Conservation (phyloP, 2,329 filamentous ascomycete species). For the Tolypocladium tundrense region DNA sequence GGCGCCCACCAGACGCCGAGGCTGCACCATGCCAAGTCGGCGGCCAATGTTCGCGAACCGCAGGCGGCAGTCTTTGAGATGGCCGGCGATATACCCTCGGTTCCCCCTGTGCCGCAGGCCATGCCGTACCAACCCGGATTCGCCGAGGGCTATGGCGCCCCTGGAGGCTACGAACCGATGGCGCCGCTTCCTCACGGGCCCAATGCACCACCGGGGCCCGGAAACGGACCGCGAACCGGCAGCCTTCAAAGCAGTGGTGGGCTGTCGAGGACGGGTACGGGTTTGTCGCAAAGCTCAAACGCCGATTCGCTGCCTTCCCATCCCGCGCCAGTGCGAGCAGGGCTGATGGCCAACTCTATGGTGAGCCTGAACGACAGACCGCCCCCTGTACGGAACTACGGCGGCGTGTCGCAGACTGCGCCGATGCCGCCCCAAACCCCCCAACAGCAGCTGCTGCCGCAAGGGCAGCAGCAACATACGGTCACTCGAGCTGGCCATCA, state of each 20-base stretch:
- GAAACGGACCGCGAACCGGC: neutral
- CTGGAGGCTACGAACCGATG: constrained; percentile 14
- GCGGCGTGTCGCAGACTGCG: constrained; percentile 29
- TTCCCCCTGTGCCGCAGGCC: constrained; percentile 37
- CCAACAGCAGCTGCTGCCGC: constrained; percentile 21
- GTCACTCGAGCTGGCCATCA: neutral
- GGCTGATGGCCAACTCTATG: constrained; percentile 48
- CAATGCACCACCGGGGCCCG: constrained; percentile 19
- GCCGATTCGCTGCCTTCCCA: constrained; percentile 46
- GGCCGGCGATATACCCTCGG: constrained; percentile 48
- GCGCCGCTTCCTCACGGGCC: constrained; percentile 18
- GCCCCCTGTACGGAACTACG: constrained; percentile 47
- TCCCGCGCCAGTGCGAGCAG: constrained; percentile 52
- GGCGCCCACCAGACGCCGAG: constrained; percentile 41
- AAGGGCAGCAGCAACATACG: constrained; percentile 13
- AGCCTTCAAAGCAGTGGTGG: neutral
- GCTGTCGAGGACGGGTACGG: constrained; percentile 11
- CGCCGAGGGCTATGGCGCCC: constrained; percentile 12
- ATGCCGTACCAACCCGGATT: constrained; percentile 16
- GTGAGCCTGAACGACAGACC: constrained; percentile 47
- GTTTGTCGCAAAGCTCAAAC: constrained; percentile 21
- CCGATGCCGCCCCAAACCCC: constrained; percentile 16
- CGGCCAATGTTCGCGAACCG: constrained; percentile 53
- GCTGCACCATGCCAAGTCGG: constrained; percentile 53
- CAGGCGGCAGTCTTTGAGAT: constrained; percentile 67